phyloP scores from a whole-genome alignment of 352 stramenopile genomes.

The Blastocystis sp. region DNA sequence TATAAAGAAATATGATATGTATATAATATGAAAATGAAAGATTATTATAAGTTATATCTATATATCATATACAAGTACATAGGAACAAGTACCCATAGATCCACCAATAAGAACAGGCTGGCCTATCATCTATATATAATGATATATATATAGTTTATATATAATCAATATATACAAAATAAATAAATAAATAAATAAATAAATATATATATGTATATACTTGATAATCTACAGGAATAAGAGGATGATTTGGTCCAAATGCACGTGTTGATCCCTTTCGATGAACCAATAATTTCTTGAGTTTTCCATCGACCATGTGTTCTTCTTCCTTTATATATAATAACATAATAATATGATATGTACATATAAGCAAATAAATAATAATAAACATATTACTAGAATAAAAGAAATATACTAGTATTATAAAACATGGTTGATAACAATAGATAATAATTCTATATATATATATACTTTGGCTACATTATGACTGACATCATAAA shows the following conservation, averaged over 20 bases:
- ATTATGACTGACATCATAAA: constrained; percentile 64
- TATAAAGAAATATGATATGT: not conserved
- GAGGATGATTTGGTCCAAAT: constrained; percentile 58
- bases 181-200: too few relatives aligned
- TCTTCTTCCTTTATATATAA: constrained; percentile 46
- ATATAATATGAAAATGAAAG: not conserved
- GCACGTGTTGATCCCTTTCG: constrained; percentile 56
- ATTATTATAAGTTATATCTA: too few relatives aligned
- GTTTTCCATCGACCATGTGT: constrained; percentile 53
- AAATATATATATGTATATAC: not conserved
- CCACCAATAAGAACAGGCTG: constrained; percentile 56
- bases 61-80: constrained; percentile 52
- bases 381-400: too few relatives aligned
- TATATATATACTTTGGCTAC: constrained; percentile 64
- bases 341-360: not conserved
- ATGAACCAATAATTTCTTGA: constrained; percentile 57
- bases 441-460: too few relatives aligned
- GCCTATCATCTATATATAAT: constrained; percentile 46
- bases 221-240: constrained; percentile 62
- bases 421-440: constrained; percentile 29
- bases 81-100: constrained; percentile 60
- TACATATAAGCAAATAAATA: too few relatives aligned
- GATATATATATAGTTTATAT: too few relatives aligned
- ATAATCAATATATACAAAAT: too few relatives aligned
- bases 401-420: not conserved